These are phyloP conservation scores for Camelina neglecta DNA, from an alignment of 345 rosid species.

Conservation along the genomic window DNA sequence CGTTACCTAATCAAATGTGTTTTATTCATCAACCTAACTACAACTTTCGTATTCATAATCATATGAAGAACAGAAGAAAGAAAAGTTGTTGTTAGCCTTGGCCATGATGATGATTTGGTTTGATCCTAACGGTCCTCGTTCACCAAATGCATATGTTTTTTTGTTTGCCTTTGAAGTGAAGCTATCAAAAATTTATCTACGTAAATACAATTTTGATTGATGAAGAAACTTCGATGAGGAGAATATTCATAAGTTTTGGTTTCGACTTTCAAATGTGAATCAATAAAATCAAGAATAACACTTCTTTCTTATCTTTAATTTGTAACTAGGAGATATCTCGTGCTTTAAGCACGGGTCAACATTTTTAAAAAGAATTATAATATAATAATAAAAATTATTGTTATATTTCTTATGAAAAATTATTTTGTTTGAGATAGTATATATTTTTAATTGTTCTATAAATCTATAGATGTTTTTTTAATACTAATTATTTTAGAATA, in stretches of 20 bases:
- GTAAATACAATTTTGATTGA: neutral
- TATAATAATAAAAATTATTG: too few relatives aligned
- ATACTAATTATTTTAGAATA: too few relatives aligned
- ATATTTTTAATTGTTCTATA: too few relatives aligned
- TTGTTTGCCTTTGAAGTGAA: conserved; percentile 28
- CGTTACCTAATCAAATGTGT: neutral
- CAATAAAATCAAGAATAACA: neutral
- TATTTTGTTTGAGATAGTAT: too few relatives aligned
- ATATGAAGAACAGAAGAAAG: neutral
- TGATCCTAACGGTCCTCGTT: conserved; percentile 36
- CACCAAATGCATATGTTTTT: conserved; percentile 7
- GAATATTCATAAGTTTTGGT: neutral
- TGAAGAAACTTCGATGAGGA: neutral
- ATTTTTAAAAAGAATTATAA: too few relatives aligned
- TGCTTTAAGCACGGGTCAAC: too few relatives aligned
- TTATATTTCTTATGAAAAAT: too few relatives aligned
- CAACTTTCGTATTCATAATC: neutral
- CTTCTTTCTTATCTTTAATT: too few relatives aligned
- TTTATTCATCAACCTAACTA: neutral
- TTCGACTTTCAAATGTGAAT: neutral
- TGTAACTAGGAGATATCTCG: too few relatives aligned
- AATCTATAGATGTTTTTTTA: too few relatives aligned
- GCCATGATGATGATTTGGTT: conserved; percentile 25
- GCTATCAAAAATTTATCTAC: conserved; percentile 16
- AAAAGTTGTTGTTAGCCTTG: conserved; percentile 29